Base-by-base conservation (phyloP, 768 basidiomycete species). In the Pleurotus salmoneostramineus region DNA sequence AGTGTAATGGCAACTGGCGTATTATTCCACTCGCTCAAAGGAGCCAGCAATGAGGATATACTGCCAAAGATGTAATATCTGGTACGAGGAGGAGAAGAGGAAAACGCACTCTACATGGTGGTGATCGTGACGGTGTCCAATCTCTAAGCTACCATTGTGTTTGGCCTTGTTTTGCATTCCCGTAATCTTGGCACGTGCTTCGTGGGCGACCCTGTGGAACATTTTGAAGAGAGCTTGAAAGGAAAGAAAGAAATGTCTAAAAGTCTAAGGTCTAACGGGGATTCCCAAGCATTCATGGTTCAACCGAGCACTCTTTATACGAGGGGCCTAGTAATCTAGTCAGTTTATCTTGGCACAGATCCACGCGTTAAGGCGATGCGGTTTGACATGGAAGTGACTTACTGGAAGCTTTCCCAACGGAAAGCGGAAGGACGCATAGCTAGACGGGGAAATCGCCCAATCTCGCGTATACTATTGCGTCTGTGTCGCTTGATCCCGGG, bases 11-110 rank as follows among this genome's bases (percentile, higher is more conserved):
- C 31, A 44, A 49, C 52, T 11, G 58, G 42, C 12, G 42, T 49
- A 2, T 43, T 15, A 52, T 59, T 61, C 57, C 60, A 58, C 43
- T 52, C 50, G 47, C 33, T 45, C 15, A 59, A 17, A 45, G 60
- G 60, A 21, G 60, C 60, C n/a, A 61, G 12, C 11, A 59, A 47
- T 17, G 48, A 47, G 32, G 50, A 60, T 56, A 57, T 21, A 36
- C 58, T 58, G 52, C 33, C 34, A 31, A 50, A 35, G 40, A 46
- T 47, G 27, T 40, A 12, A 32, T 43, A 43, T 27, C 21, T 27
- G 21, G 21, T 27, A 27, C 21, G 21, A 42, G 33, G 54, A 44
- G 37, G 49, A 33, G 37, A 52, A 34, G 34, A 45, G 34, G 52
- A 49, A 36, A 34, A 51, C 50, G 31, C 36, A 43, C 52, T 42